Percentiles rank a stretch among this genome's conserved stretches.
Conservation (phyloP, 257 asterid genomes). For the Fraxinus excelsior region DNA sequence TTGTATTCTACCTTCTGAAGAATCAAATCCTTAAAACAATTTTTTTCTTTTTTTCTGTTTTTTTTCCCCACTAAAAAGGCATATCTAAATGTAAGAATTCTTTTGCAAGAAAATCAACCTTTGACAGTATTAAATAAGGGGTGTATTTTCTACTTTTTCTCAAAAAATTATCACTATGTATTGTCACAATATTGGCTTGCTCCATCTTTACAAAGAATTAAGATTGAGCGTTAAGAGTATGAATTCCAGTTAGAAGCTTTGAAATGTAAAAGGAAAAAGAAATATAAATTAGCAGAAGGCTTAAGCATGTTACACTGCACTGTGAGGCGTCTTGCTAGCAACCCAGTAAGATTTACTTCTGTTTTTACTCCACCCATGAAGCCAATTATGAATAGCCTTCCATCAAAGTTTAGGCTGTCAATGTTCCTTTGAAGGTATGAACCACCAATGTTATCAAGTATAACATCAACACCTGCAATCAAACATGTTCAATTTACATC, state of each 20-base stretch:
- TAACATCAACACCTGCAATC: conserved; percentile 75
- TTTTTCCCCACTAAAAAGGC: neutral
- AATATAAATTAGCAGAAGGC: conserved; percentile 8
- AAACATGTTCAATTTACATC: conserved; percentile 17
- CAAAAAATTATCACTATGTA: neutral
- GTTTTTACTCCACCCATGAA: conserved; percentile 81
- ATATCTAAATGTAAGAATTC: neutral
- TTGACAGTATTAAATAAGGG: neutral
- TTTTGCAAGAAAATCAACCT: neutral
- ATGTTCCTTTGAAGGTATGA: conserved; percentile 72
- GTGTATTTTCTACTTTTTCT: neutral
- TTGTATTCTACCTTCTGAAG: neutral
- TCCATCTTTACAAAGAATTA: neutral
- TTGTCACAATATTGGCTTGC: neutral
- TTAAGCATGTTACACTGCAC: conserved; percentile 64
- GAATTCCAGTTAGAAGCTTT: neutral
- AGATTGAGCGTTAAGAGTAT: neutral
- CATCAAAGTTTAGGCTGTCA: conserved; percentile 66
- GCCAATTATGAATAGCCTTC: conserved; percentile 95
- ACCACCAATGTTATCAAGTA: conserved; percentile 84
- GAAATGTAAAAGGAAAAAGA: neutral
- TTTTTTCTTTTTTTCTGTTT: too few relatives aligned
- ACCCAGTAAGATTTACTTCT: conserved; percentile 62
- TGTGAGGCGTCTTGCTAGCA: conserved; percentile 77
- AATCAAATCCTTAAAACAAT: neutral